Conservation (phyloP, 257 asterid genomes). For the Cordia subcordata region DNA sequence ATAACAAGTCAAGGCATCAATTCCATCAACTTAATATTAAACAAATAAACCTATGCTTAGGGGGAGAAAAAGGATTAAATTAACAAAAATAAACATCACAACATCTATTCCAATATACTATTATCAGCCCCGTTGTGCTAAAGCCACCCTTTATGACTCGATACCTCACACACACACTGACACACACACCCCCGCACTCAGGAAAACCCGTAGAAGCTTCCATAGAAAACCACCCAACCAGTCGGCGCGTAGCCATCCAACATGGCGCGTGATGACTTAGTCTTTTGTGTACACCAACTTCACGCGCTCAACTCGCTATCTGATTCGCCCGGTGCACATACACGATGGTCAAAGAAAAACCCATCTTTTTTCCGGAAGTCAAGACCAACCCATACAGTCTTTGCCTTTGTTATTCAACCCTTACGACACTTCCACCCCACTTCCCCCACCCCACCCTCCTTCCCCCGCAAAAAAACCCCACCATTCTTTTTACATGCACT, state of each 20-base stretch:
- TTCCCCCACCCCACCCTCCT: background rate
- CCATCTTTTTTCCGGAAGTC: background rate
- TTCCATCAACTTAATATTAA: too few species aligned
- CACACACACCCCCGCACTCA: background rate
- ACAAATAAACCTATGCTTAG: too few species aligned
- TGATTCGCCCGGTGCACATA: background rate
- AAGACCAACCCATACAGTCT: background rate
- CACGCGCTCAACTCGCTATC: background rate
- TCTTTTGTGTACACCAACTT: background rate
- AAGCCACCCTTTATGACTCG: background rate
- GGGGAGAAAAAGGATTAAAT: too few species aligned
- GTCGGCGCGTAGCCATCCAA: too few species aligned
- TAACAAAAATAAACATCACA: background rate
- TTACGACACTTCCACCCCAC: slow-evolving; percentile 8
- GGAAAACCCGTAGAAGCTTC: background rate
- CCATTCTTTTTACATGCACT: background rate
- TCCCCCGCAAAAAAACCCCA: background rate
- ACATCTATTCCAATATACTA: background rate
- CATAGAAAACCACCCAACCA: background rate
- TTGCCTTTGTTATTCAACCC: slow-evolving; percentile 12
- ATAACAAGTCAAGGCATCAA: too few species aligned
- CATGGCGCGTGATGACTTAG: too few species aligned
- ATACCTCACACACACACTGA: too few species aligned
- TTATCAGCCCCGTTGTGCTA: background rate
- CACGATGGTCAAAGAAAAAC: background rate